Base-by-base conservation (phyloP, 2,329 filamentous ascomycete species). In the Fusarium setosum region DNA sequence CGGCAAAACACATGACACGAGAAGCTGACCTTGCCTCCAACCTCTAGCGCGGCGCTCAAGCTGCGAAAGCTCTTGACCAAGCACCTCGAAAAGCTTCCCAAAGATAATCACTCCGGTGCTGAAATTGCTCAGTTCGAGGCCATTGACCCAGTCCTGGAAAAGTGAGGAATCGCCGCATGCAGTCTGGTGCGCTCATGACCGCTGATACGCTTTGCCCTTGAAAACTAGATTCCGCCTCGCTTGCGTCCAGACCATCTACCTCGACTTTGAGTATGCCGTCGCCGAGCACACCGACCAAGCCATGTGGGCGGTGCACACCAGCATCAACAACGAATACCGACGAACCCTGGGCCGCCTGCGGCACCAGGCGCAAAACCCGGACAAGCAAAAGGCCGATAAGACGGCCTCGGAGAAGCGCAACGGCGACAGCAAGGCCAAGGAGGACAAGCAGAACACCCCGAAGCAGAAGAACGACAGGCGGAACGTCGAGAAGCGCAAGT, bases 261-360 rank as follows among this genome's bases (percentile, higher is more conserved):
- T 86, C 74, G 90, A 97, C 77, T 88, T 92, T 73, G 82, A 87
- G 65, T 88, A 86, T 79, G 89, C 90, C 49, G 83, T 82, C 61
- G 81, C 82, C 64, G 84, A 88, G 63, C 84, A 88, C 56, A 85
- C 91, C 51, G 93, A 97, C 76, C 78, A 82, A 58, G 85, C 83
- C 61, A 85, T 98, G 44, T 98, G 95, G 95, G 83, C 88, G 61
- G 86, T 88, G 52, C 95, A 98, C 78, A 85, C 87, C 62, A 86
- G 87, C 69, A 89, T 97, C 76, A 96, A 96, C 75, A 85, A 83
- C 69, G 88, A 90, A 73, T 97, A 95, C 80, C 88, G 92, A 73
- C 90, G 89, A 73, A 83, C 88, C 55, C 81, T 95, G 64, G 82
- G 83, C 68, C 85, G 84, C 68, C 80, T 88, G 45, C 81, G 82